phyloP scores from a whole-genome alignment of 441 rosid genomes.

The Iberis amara region DNA sequence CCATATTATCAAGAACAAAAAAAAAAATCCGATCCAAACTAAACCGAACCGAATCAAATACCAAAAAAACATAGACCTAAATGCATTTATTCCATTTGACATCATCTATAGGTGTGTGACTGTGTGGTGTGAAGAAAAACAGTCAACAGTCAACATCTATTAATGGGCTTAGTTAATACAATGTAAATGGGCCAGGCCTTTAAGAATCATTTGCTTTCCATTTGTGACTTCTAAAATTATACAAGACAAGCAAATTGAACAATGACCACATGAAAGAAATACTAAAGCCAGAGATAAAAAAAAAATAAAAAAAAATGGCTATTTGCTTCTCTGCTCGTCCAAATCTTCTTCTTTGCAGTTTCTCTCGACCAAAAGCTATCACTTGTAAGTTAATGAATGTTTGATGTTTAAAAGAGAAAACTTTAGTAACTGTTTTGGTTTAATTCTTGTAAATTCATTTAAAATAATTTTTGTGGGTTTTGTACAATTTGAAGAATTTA shows the following conservation, averaged over 20 bases:
- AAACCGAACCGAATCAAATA: too few relatives aligned
- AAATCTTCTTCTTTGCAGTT: constrained; percentile 35
- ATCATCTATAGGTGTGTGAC: too few relatives aligned
- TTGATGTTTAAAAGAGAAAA: not conserved
- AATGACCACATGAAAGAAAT: constrained; percentile 23
- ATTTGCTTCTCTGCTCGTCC: constrained; percentile 37
- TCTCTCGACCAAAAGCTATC: constrained; percentile 35
- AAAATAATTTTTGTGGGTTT: not conserved
- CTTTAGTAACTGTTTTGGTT: not conserved
- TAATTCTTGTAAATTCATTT: not conserved
- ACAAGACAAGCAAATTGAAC: not conserved
- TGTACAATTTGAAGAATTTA: not conserved
- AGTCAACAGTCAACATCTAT: too few relatives aligned
- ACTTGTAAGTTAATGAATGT: constrained; percentile 37
- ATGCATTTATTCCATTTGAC: too few relatives aligned
- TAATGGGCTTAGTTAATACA: too few relatives aligned
- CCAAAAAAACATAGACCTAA: too few relatives aligned
- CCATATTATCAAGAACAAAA: too few relatives aligned
- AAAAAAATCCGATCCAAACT: too few relatives aligned
- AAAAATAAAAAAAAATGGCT: too few relatives aligned
- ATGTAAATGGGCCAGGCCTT: not conserved
- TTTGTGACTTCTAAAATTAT: too few relatives aligned
- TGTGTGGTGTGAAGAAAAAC: too few relatives aligned
- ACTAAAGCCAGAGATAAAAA: constrained; percentile 3
- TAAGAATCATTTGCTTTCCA: not conserved